Percentiles rank a stretch among this genome's conserved stretches.
Conservation (phyloP, 768 basidiomycete species). For the Rickenella mellea region DNA sequence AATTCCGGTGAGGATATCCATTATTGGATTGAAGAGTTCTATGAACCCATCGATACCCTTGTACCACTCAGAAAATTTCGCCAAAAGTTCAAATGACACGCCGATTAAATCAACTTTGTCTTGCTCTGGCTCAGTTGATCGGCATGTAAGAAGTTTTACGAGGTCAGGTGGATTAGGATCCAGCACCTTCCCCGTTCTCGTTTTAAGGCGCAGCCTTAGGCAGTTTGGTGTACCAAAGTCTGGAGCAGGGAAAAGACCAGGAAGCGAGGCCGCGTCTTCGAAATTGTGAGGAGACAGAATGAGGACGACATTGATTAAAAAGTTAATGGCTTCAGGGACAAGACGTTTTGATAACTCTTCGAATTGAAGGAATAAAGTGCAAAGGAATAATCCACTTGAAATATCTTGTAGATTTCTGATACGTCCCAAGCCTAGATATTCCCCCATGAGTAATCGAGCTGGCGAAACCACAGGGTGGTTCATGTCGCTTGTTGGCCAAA, state of each 20-base stretch:
- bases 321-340: conserved; percentile 84
- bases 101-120: conserved; percentile 65
- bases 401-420: conserved; percentile 69
- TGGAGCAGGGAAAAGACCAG: conserved; percentile 62
- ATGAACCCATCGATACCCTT: conserved; percentile 74
- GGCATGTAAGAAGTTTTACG: conserved; percentile 24
- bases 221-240: conserved; percentile 52
- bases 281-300: conserved; percentile 64
- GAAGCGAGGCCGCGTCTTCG: conserved; percentile 35
- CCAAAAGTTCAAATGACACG: conserved; percentile 52
- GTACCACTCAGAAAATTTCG: conserved; percentile 65
- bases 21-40: conserved; percentile 71
- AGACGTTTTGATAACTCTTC: conserved; percentile 78
- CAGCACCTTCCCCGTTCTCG: conserved; percentile 30
- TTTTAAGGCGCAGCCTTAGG: conserved; percentile 27
- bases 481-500: conserved; percentile 95
- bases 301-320: conserved; percentile 60
- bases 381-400: conserved; percentile 81
- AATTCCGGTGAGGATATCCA: conserved; percentile 45
- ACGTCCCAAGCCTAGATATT: conserved; percentile 80
- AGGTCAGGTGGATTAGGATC: conserved; percentile 38
- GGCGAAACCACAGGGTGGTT: conserved; percentile 85
- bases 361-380: conserved; percentile 76
- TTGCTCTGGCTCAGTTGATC: conserved; percentile 37
- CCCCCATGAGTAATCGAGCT: conserved; percentile 78